Evolutionary conservation across 164 flowering plant species (phyloP).

Genomic region (grape (Vitis vinifera)): ASM3070453v1 NC_081813.1:5095001-5095500

Average conservation of each 20-base stretch:
- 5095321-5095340: slow-evolving; percentile 62
- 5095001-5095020: background rate
- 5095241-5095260: no score
- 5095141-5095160: slow-evolving; percentile 47
- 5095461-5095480: slow-evolving; percentile 17
- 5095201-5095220: background rate
- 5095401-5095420: slow-evolving; percentile 66
- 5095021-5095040: no score
- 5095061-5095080: no score
- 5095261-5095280: background rate
- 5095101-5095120: slow-evolving; percentile 49
- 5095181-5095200: slow-evolving; percentile 38
- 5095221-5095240: no score
- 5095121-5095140: slow-evolving; percentile 64
- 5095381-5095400: slow-evolving; percentile 65
- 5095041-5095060: no score
- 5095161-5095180: slow-evolving; percentile 50
- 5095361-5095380: slow-evolving; percentile 58
- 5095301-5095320: slow-evolving; percentile 59
- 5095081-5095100: no score
- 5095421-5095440: slow-evolving; percentile 59
- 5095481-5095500: background rate
- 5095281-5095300: background rate
- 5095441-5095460: slow-evolving; percentile 54
- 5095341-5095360: slow-evolving; percentile 65